These are phyloP conservation scores for Nepenthes mirabilis DNA, from an alignment of 148 eudicot genomes.

Conservation along the genomic window DNA sequence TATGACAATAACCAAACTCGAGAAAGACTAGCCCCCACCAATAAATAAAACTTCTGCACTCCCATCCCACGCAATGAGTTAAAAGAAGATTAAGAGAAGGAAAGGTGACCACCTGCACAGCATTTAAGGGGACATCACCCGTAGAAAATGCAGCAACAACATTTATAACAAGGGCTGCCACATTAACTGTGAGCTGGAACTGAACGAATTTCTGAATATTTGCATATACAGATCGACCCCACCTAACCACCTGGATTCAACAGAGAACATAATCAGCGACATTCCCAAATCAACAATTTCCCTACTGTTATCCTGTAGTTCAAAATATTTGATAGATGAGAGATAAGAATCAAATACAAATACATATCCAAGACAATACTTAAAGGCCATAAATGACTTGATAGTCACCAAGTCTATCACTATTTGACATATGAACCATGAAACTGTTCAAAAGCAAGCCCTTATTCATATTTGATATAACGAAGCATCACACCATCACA, in stretches of 20 bases:
- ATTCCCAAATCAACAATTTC: not conserved
- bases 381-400: too few species aligned
- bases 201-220: conserved; percentile 93
- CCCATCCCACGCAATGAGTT: not conserved
- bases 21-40: not conserved
- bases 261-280: conserved; percentile 2
- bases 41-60: not conserved
- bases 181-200: conserved; percentile 92
- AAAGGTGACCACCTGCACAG: conserved; percentile 56
- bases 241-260: conserved; percentile 69
- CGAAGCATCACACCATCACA: too few species aligned
- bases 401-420: too few species aligned
- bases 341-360: too few species aligned
- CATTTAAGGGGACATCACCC: conserved; percentile 83
- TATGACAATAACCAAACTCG: not conserved
- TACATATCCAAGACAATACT: too few species aligned
- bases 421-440: too few species aligned
- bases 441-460: too few species aligned
- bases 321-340: too few species aligned
- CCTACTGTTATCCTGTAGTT: too few species aligned
- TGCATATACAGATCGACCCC: conserved; percentile 97
- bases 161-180: conserved; percentile 85
- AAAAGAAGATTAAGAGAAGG: not conserved
- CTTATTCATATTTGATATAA: too few species aligned
- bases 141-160: conserved; percentile 85